Base-by-base conservation (phyloP, 148 eudicot genomes). In the Fagopyrum esculentum region DNA sequence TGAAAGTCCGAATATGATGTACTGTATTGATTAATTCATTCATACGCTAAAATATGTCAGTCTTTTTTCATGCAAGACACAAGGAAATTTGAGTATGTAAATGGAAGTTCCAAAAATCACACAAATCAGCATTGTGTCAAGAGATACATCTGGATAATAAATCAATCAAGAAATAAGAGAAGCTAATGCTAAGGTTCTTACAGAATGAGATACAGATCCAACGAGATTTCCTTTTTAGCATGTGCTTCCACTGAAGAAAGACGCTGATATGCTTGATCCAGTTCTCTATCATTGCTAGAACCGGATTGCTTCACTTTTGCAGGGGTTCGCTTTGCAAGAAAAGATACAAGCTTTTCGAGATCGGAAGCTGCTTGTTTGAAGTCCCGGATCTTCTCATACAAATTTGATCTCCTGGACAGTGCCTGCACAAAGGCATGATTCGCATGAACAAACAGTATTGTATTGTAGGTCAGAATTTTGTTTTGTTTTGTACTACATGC, bases 331-430 rank as follows among this genome's bases (percentile, higher is more conserved):
- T 79, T 87, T 81, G 84, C 86, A 74, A 88, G 91, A 83, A 90
- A 80, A 79, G 87, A 82, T 19, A 85, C 74, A 66, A 87, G 77
- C 84, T 83, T 87, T 80, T 81, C 84, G 76, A 90, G 86, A 78
- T 94, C 98, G 79, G 61, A 52, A 61, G 86, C 85, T 70, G 97
- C 90, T 77, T 88, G 93, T 76, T 81, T 85, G 79, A 88, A 90
- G 82, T 92, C 98, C 85, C 96, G 86, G 73, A 92, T 90, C 89
- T 83, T 83, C 78, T 90, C 96, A 82, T 89, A 85, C 78, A 90
- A 81, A 29, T 93, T 92, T 57, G 96, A 91, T 82, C 96, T 86
- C 84, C 98, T 87, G 30, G 90, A 90, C 75, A 92, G 84, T 63
- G 93, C 98, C 98, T 92, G 84, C 72, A 75, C 45, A 74, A 77